Conservation (phyloP, 495 filamentous ascomycete species). For the Aspergillus asperescens region DNA sequence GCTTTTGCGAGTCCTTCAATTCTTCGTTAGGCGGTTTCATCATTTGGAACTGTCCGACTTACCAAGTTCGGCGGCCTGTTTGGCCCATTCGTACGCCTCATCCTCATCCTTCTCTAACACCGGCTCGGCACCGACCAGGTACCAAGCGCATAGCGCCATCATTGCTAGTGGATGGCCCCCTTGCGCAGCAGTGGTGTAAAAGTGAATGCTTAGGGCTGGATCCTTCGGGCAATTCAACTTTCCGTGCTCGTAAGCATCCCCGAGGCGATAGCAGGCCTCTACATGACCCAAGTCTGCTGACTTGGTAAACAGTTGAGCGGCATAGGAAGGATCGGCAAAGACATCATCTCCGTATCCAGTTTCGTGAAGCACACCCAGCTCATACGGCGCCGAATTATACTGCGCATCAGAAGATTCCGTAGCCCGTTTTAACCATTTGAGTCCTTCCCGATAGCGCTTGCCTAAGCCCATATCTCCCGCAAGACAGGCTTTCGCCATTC, state of each 20-base stretch:
- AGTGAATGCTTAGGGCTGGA: slow-evolving; percentile 91
- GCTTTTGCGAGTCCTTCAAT: slow-evolving; percentile 77
- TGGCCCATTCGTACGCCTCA: slow-evolving; percentile 96
- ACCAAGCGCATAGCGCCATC: slow-evolving; percentile 99
- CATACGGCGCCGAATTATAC: slow-evolving; percentile 90
- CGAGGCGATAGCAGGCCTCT: slow-evolving; percentile 78
- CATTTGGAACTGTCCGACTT: slow-evolving; percentile 26
- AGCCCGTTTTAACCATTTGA: slow-evolving; percentile 95
- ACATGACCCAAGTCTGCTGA: slow-evolving; percentile 86
- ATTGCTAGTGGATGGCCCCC: slow-evolving; percentile 80
- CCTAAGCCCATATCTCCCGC: slow-evolving; percentile 79
- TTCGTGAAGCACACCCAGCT: slow-evolving; percentile 82
- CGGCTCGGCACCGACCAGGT: slow-evolving; percentile 90
- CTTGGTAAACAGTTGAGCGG: slow-evolving; percentile 90
- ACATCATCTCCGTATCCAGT: slow-evolving; percentile 87
- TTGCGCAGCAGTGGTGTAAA: slow-evolving; percentile 90
- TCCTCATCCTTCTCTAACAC: slow-evolving; percentile 90
- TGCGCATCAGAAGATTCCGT: slow-evolving; percentile 82
- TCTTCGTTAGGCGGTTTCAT: not conserved
- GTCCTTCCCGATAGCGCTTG: slow-evolving; percentile 81
- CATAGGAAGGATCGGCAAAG: slow-evolving; percentile 83
- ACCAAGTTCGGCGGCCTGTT: slow-evolving; percentile 79
- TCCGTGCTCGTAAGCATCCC: slow-evolving; percentile 96
- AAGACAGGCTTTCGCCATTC: slow-evolving; percentile 85
- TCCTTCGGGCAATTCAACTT: slow-evolving; percentile 81